Base-by-base conservation (phyloP, 257 asterid genomes). In the Knoxia roxburghii region DNA sequence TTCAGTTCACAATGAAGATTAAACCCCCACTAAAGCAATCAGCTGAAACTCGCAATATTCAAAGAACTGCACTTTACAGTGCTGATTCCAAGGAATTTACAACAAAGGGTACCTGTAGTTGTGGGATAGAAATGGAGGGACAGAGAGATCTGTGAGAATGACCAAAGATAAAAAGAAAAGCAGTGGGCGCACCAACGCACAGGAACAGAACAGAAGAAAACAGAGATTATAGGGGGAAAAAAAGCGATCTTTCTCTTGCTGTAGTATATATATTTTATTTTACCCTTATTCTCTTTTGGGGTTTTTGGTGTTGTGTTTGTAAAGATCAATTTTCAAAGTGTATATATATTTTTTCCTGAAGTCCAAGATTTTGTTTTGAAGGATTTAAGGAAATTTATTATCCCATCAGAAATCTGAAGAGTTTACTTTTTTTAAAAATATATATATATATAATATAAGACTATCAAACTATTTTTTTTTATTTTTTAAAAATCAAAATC, bases 101-200 rank as follows among this genome's bases (percentile, higher is more conserved):
- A n/a, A 37, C 9, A 68, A 23, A 14, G 26, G 35, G 21, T 18
- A 71, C 75, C 75, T 62, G 70, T 40, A 23, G 56, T 45, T n/a
- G 56, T 51, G 69, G 13, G 67, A 51, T 52, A 39, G 49, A 40
- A 37, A 6, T 14, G 55, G 58, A n/a, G n/a, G 57, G 53, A 15
- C 64, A 20, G 27, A 41, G 54, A 52, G 64, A 63, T 71, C 75
- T 53, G 58, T 40, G 69, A n/a, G 69, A 40, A 30, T 29, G 69
- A 27, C 56, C 29, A 54, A 39, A 39, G 18, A 37, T 4, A 37
- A 37, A 21, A 12, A 12, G 57, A 50, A 14, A 6, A 32, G 21
- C 13, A 51, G 49, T 11, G 48, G 23, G 20, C 18, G 64, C 50
- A 70, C 53, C 53, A 33, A 61, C 20, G 73, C 27, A 62, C 37